Evolutionary conservation across 495 filamentous ascomycete species (phyloP), one percentile per base, ranked within the genome.

Genomic region (Penicillium angulare): DNA sequence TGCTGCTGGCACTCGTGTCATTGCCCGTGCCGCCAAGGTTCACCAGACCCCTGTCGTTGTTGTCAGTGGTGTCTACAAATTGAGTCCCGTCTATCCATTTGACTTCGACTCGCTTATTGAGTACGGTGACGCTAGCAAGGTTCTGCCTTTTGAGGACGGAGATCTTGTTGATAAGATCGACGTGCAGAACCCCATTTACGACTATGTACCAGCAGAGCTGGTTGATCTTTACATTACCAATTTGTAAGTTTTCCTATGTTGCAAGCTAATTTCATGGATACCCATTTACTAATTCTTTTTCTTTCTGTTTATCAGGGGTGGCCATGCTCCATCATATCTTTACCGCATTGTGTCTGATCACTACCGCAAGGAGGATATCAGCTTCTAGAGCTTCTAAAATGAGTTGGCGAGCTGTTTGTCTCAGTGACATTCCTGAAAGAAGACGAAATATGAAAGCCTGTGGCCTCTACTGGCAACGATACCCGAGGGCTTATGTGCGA

Each of bases 141-240:
- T 88, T 40, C 80, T 92, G 32, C 72, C 72, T 27, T 95, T 84
- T 59, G 80, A 86, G 35, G 84, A 95, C 43, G 88, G 87, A 5
- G 75, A 81, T 20, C 73, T 91, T 47, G 83, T 93, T 40, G 83
- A 88, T 7, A 80, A 84, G 58, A 79, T 93, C 34, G 85, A 90
- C 53, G 79, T 96, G 1, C 81, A 85, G 52, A 93, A 91, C 67
- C 89, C 89, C 8, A 59, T 92, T 17, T 87, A 84, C 43, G 91
- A 95, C 60, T 92, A 90, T 59, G 82, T 97, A 9, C 85, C 86
- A 2, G 81, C 87, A 7, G 87, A 92, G 49, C 68, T 92, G 48
- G 80, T 96, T 23, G 87, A 93, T 59, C 80, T 93, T 29, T 96
- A 96, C 62, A 86, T 97, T 54, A 95, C 92, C 8, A 96, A 97